Evolutionary conservation across 2,329 filamentous ascomycete species (phyloP).

Genomic region (Aspergillus intermedius): DNA sequence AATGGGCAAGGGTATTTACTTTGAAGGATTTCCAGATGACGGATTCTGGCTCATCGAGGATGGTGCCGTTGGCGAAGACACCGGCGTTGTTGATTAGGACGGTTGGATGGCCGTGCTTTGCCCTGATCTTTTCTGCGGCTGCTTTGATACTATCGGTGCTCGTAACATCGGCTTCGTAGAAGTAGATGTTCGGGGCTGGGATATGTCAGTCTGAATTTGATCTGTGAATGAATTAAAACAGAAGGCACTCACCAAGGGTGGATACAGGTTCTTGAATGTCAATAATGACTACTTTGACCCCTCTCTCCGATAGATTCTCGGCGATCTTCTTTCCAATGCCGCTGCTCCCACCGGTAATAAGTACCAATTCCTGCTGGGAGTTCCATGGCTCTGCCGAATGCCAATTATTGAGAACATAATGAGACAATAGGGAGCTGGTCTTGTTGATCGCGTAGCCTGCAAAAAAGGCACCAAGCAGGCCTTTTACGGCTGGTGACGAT

Average conservation of each 20-base stretch:
- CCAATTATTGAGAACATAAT: neutral
- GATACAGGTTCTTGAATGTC: neutral
- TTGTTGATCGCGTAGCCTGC: too few species aligned
- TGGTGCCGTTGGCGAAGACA: neutral
- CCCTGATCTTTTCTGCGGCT: neutral
- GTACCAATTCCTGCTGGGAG: neutral
- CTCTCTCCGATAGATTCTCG: neutral
- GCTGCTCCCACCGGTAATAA: neutral
- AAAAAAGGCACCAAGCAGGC: too few species aligned
- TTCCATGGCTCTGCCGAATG: neutral
- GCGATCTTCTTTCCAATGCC: neutral
- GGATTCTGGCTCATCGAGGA: neutral
- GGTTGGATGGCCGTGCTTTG: neutral
- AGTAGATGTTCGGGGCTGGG: neutral
- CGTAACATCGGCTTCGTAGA: neutral
- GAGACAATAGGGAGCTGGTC: too few species aligned
- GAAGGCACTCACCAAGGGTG: too few species aligned
- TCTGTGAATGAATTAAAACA: too few species aligned
- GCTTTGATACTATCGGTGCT: neutral
- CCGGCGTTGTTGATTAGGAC: neutral
- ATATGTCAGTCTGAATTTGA: too few species aligned
- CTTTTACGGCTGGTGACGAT: too few species aligned
- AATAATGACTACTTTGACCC: neutral
- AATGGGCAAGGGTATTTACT: neutral
- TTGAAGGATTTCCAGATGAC: neutral